phyloP scores from a whole-genome alignment of 495 filamentous ascomycete genomes.

The Aspergillus homomorphus region DNA sequence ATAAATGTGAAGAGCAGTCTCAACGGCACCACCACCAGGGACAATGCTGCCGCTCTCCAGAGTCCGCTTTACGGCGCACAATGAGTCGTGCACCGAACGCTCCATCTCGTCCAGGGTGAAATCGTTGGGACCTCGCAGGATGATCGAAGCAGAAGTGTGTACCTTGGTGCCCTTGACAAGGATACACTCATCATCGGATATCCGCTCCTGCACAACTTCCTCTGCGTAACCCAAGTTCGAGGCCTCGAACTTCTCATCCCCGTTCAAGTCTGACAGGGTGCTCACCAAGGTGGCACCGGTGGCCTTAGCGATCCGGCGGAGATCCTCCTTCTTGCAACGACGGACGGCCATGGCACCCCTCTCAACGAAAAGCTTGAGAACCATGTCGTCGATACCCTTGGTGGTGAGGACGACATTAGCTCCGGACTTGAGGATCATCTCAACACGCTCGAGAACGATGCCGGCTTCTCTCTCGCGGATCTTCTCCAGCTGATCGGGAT shows the following conservation, averaged over 20 bases:
- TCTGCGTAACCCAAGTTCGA: conserved; percentile 87
- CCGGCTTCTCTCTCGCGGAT: conserved; percentile 88
- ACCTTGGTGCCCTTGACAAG: conserved; percentile 93
- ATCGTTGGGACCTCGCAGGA: conserved; percentile 94
- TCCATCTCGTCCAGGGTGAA: conserved; percentile 99
- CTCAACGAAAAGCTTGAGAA: conserved; percentile 92
- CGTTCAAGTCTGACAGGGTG: conserved; percentile 92
- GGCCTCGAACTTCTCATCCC: conserved; percentile 93
- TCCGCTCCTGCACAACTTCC: conserved; percentile 93
- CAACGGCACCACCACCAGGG: conserved; percentile 92
- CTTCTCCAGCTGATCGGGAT: conserved; percentile 94
- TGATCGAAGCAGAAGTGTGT: conserved; percentile 91
- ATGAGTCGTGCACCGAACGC: conserved; percentile 92
- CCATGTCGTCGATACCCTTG: conserved; percentile 97
- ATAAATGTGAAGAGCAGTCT: conserved; percentile 99
- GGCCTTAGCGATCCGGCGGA: conserved; percentile 92
- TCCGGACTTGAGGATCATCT: conserved; percentile 96
- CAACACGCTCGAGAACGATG: conserved; percentile 90
- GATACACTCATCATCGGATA: conserved; percentile 98
- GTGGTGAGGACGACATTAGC: conserved; percentile 96
- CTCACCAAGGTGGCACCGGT: conserved; percentile 90
- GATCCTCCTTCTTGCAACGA: conserved; percentile 97
- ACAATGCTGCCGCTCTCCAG: conserved; percentile 96
- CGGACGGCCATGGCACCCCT: conserved; percentile 93
- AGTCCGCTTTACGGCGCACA: conserved; percentile 95